These are phyloP conservation scores for Vanrija sp. DNA, from an alignment of 1,284 basidiomycete genomes.

Conservation along the genomic window DNA sequence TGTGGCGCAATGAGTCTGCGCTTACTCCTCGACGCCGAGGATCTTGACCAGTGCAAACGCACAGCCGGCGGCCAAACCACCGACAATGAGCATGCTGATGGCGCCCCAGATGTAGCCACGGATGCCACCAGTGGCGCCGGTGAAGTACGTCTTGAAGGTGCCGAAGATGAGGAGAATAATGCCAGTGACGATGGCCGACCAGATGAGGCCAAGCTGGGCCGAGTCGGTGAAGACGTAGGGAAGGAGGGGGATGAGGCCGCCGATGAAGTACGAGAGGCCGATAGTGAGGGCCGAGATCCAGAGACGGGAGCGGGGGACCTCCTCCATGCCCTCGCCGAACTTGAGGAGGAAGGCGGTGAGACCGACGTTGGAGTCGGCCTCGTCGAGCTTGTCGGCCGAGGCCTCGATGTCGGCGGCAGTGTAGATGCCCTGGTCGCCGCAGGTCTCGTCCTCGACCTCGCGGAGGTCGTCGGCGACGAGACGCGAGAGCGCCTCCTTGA, in stretches of 20 bases:
- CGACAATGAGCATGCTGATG: slow-evolving; percentile 80
- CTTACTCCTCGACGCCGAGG: slow-evolving; percentile 56
- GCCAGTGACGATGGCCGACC: slow-evolving; percentile 62
- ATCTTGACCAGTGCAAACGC: slow-evolving; percentile 80
- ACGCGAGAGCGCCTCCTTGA: slow-evolving; percentile 74
- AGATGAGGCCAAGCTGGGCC: slow-evolving; percentile 48
- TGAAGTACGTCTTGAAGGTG: slow-evolving; percentile 81
- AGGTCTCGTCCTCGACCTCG: slow-evolving; percentile 57
- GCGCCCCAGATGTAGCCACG: slow-evolving; percentile 76
- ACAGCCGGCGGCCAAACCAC: slow-evolving; percentile 78
- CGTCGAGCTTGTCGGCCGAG: slow-evolving; percentile 4
- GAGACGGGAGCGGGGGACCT: slow-evolving; percentile 63
- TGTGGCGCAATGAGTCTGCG: neutral
- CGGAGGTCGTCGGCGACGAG: slow-evolving; percentile 72
- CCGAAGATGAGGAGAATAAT: slow-evolving; percentile 85
- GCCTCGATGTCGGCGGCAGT: slow-evolving; percentile 6
- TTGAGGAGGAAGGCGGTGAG: slow-evolving; percentile 87
- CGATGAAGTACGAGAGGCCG: slow-evolving; percentile 70
- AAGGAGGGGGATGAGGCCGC: slow-evolving; percentile 79
- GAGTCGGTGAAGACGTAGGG: slow-evolving; percentile 82
- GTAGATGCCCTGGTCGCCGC: slow-evolving; percentile 27
- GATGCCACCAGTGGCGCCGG: slow-evolving; percentile 63
- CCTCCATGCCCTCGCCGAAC: slow-evolving; percentile 87
- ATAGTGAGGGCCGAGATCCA: slow-evolving; percentile 91
- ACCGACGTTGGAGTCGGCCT: slow-evolving; percentile 58